These are phyloP conservation scores for Houttuynia cordata DNA, from an alignment of 164 flowering plant genomes.

Conservation along the genomic window DNA sequence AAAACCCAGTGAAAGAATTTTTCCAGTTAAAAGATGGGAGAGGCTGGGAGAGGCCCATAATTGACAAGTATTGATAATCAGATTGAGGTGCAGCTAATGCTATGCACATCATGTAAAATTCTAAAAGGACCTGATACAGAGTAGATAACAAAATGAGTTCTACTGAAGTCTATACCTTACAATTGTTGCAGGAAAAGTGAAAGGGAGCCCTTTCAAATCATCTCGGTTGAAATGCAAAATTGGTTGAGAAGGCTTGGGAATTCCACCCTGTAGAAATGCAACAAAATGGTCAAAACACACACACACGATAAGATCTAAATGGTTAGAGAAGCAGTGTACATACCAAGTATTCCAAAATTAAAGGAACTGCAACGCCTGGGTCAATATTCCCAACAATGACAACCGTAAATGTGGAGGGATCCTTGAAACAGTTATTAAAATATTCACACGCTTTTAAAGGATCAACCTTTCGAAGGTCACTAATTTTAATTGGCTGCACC, in stretches of 20 bases:
- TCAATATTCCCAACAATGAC: conserved; percentile 89
- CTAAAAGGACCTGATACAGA: conserved; percentile 1
- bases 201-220: conserved; percentile 78
- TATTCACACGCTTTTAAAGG: conserved; percentile 76
- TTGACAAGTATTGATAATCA: not conserved
- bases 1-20: too few relatives aligned
- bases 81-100: not conserved
- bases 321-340: conserved; percentile 4
- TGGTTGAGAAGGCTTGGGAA: conserved; percentile 67
- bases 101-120: not conserved
- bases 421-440: conserved; percentile 79
- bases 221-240: conserved; percentile 62
- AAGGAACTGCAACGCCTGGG: conserved; percentile 53
- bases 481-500: conserved; percentile 63
- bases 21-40: not conserved
- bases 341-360: conserved; percentile 83
- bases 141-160: not conserved
- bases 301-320: not conserved
- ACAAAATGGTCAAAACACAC: conserved; percentile 10
- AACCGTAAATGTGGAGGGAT: conserved; percentile 84
- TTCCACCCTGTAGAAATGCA: conserved; percentile 62
- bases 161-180: conserved; percentile 31
- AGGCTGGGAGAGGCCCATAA: too few relatives aligned
- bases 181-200: conserved; percentile 58
- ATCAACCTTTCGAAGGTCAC: conserved; percentile 68